These are phyloP conservation scores for Pontederia crassipes DNA, from an alignment of 176 grass and related monocot species.

Conservation along the genomic window DNA sequence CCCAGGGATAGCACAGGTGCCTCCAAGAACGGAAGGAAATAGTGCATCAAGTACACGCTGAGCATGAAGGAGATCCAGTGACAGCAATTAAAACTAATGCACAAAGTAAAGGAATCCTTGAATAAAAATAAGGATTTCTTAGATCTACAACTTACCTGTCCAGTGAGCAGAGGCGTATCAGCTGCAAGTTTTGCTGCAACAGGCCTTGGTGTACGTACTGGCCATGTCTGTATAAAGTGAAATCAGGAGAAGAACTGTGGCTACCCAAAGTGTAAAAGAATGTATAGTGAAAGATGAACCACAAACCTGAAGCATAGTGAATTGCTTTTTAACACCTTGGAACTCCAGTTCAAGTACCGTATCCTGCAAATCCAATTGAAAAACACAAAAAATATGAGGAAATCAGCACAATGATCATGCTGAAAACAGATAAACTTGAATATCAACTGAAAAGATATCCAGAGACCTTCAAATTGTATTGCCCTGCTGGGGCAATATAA, in stretches of 20 bases:
- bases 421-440: background rate
- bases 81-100: background rate
- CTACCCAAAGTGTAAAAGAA: conserved; percentile 3
- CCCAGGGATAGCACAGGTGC: conserved; percentile 87
- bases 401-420: background rate
- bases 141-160: conserved; percentile 41
- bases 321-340: conserved; percentile 70
- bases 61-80: too few relatives aligned
- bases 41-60: conserved; percentile 91
- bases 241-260: conserved; percentile 6
- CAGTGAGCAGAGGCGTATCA: conserved; percentile 29
- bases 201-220: conserved; percentile 16
- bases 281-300: conserved; percentile 7
- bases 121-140: background rate
- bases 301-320: conserved; percentile 67
- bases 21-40: conserved; percentile 86
- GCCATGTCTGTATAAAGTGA: conserved; percentile 11
- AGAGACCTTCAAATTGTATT: conserved; percentile 62
- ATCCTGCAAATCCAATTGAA: conserved; percentile 35
- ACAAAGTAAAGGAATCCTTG: background rate
- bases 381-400: conserved; percentile 5
- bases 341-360: conserved; percentile 75
- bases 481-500: conserved; percentile 55
- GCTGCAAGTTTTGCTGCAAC: conserved; percentile 17
- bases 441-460: background rate